A percentile compares a stretch with the other conserved stretches of the same genome.
phyloP scores from a whole-genome alignment of 441 rosid genomes.

The Gossypium laxum region DNA sequence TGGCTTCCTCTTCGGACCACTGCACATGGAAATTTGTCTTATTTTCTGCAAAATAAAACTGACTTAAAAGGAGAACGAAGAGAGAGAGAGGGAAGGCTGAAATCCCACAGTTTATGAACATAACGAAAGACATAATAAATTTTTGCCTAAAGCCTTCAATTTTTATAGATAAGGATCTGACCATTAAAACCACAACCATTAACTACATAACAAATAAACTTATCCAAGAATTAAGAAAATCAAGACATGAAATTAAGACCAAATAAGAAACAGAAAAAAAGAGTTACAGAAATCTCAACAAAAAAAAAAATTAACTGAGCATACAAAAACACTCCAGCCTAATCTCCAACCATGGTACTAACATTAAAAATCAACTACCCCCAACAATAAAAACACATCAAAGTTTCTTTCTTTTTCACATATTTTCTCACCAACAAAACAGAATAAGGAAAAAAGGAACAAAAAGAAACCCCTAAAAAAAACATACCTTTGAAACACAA shows the following conservation, averaged over 20 bases:
- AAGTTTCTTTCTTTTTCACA: slow-evolving; percentile 18
- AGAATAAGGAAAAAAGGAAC: slow-evolving; percentile 8
- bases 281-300: slow-evolving; percentile 21
- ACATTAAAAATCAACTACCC: neutral
- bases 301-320: slow-evolving; percentile 25
- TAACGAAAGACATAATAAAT: neutral
- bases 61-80: neutral
- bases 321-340: slow-evolving; percentile 5
- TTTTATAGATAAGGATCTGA: slow-evolving; percentile 22
- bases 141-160: neutral
- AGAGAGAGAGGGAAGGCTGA: neutral
- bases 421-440: slow-evolving; percentile 21
- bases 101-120: neutral
- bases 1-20: slow-evolving; percentile 33
- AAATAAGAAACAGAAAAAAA: slow-evolving; percentile 25
- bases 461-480: neutral
- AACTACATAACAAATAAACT: neutral
- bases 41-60: slow-evolving; percentile 28
- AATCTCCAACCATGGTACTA: slow-evolving; percentile 14
- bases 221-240: neutral
- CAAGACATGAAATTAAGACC: neutral
- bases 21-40: slow-evolving; percentile 35
- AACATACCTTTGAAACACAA: slow-evolving; percentile 23
- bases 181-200: slow-evolving; percentile 17
- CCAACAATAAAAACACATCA: slow-evolving; percentile 12